Base-by-base conservation (phyloP, 2,329 filamentous ascomycete species). In the Cryphonectria japonica region DNA sequence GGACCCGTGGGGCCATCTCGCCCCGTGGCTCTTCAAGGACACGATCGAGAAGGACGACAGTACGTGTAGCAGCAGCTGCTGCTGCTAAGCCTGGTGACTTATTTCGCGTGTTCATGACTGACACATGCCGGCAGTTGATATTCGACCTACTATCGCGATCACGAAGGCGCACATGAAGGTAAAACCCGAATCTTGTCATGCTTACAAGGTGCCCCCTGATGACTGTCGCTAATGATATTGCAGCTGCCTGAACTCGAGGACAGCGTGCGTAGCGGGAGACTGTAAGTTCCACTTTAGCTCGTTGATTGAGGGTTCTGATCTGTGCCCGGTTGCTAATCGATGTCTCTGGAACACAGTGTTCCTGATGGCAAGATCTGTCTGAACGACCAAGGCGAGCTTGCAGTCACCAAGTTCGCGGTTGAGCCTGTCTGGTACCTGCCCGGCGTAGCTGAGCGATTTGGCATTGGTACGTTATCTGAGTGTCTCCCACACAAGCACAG, bases 381-480 rank as follows among this genome's bases (percentile, higher is more conserved):
- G 68, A 97, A 97, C 78, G 86, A 89, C n/a, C 83, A 84, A 2
- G 96, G 96, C 69, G 96, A 98, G 79, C 85, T 98, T 52, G 92
- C 92, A 43, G 96, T 98, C 6, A 98, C 96, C 64, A 99, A 99
- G 80, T 93, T 98, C 74, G 96, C 96, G 3, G 96, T 98, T 29
- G 96, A 99, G 81, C 96, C 96, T 34, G 95, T 93, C 19, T 95
- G 93, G 93, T 95, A 94, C 82, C 84, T 95, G 13, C 93, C 93
- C 1, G 93, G 93, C 2, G 92, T 98, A 39, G 96, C 96, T 37
- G 93, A 97, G 79, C 87, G 96, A 77, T 99, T 99, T 79, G 94
- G 94, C 50, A 97, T 97, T 76, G 91, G 90, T 92, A 80, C 75
- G 85, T 64, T 29, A 14, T 37, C 19, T 39, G 7, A 22, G 14